Base-by-base conservation (phyloP, 2,329 filamentous ascomycete species). In the Colletotrichum siamense region DNA sequence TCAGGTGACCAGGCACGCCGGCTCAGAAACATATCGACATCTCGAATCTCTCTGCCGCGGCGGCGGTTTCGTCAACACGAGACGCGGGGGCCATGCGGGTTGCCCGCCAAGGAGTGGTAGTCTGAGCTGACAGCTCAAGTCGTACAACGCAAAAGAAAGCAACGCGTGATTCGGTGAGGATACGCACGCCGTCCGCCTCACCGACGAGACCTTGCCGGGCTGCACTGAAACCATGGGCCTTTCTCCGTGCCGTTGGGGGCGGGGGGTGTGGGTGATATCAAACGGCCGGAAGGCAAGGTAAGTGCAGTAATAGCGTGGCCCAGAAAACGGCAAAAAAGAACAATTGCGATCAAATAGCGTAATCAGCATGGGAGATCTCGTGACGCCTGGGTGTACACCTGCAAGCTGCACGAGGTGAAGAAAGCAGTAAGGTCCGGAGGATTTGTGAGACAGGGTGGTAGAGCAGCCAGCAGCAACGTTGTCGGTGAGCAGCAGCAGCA, bases 361-460 rank as follows among this genome's bases (percentile, higher is more conserved):
- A 67, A 62, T 49, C 71, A 44, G 71, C 66, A 55, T 18, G 65
- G 39, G 26, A 24, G 59, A 69, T 71, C 67, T 61, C 71, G 66
- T 77, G 71, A 75, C 32, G 49, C 66, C 22, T 36, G 13, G 44
- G 34, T 15, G 65, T 71, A 71, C 59, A 44, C 59, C 61, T 75
- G 75, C 66, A 67, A 64, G 66, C 75, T 77, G 75, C 75, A 77
- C 44, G 75, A 62, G 9, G 66, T 67, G 36, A 77, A 67, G 66
- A 67, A 75, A 75, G 66, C 24, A 77, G 75, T 75, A 66, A 77
- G 71, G 73, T 24, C 28, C 71, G 75, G 66, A 75, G 72, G 75
- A 63, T 67, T 63, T 57, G 66, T 32, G 16, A 75, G 75, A 71
- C 61, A 62, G 61, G 65, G 61, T 73, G 34, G 71, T 65, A 65